Base-by-base conservation (phyloP, 371 early-diverging fungal genomes). In the Zychaea mexicana region DNA sequence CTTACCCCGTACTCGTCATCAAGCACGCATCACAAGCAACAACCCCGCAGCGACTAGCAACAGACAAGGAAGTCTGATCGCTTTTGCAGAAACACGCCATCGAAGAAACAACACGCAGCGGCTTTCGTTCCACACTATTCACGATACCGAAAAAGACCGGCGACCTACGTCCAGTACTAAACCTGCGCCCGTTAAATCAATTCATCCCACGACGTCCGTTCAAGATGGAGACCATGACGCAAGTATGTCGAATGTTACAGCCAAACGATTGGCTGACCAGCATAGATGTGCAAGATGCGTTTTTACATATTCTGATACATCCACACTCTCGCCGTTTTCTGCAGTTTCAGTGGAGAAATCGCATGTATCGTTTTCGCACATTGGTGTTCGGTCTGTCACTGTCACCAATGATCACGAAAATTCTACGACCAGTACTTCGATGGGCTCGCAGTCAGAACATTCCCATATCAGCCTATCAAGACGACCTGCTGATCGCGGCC, bases 361-460 rank as follows among this genome's bases (percentile, higher is more conserved):
- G 47, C 2, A 32, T 54, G 0, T 77, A 60, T 62, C 77, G 70
- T 39, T 39, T 39, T 39, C 39, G 39, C 39, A 39, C 39, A 3
- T n/a, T 39, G 9, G 39, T 68, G 0, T 76, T 77, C 54, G 74
- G 77, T 7, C 70, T 79, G 0, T 72, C 69, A 22, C 24, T 65
- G 0, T 54, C 61, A 17, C 78, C 76, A 3, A 57, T 64, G 28
- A 52, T 74, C 8, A 72, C 74, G 38, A 71, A 72, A 55, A 22
- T 74, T 3, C 36, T 65, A 13, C 30, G 47, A 19, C 74, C 76
- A 15, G 33, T 77, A 7, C 49, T 77, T 5, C 39, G 52, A 0
- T 66, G 68, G 69, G 63, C 68, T 0, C 66, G 77, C 5, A 47
- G 66, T 0, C 52, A 66, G 24, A 69, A 70, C 1, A 66, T 74